These are phyloP conservation scores for Globisporangium splendens DNA, from an alignment of 352 stramenopile genomes.

Conservation along the genomic window DNA sequence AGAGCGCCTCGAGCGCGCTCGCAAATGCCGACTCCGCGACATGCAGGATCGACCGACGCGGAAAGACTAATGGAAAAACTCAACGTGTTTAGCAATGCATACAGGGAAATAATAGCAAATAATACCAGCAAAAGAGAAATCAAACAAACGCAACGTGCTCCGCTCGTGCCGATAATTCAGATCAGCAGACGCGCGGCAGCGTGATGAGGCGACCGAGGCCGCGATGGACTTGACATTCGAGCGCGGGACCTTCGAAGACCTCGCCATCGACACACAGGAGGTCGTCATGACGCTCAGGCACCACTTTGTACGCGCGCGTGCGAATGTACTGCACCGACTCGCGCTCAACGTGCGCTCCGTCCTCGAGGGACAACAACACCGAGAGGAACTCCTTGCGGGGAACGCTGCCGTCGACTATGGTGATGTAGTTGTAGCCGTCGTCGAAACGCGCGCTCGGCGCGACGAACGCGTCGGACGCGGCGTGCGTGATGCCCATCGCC, in stretches of 20 bases:
- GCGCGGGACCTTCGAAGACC: conserved; percentile 34
- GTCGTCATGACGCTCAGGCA: conserved; percentile 32
- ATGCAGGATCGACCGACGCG: conserved; percentile 67
- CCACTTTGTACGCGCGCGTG: conserved; percentile 56
- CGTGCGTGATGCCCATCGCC: conserved; percentile 63
- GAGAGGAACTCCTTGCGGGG: conserved; percentile 32
- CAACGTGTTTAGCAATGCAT: too few species aligned
- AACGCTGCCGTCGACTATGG: conserved; percentile 34
- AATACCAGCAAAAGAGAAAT: background rate
- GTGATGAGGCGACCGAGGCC: conserved; percentile 51
- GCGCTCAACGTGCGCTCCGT: conserved; percentile 41
- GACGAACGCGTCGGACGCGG: conserved; percentile 41
- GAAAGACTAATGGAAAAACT: conserved; percentile 28
- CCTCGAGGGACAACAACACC: conserved; percentile 51
- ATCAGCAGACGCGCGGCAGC: conserved; percentile 12
- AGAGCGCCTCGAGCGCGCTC: conserved; percentile 56
- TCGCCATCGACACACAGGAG: conserved; percentile 65
- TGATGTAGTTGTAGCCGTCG: conserved; percentile 68
- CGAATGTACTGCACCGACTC: conserved; percentile 39
- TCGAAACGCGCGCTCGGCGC: conserved; percentile 44
- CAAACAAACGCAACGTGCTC: background rate
- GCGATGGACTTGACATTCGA: conserved; percentile 57
- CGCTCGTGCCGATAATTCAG: background rate
- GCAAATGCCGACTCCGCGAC: conserved; percentile 54
- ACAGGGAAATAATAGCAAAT: background rate